Conservation (phyloP, 139 green algal genomes). For the Chlorella sp. region DNA sequence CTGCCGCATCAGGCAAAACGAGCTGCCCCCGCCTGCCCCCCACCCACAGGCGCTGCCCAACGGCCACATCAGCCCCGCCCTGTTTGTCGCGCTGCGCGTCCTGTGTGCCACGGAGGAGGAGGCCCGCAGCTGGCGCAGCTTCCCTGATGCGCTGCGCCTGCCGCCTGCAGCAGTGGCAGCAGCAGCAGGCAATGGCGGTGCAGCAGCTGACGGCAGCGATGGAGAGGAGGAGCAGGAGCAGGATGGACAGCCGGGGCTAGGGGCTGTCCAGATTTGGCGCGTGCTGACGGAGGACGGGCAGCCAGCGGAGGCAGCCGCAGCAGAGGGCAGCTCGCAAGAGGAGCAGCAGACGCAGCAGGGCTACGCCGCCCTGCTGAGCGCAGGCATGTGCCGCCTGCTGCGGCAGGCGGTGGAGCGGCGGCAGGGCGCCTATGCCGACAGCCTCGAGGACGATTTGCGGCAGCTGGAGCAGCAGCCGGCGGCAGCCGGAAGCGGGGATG, state of each 20-base stretch:
- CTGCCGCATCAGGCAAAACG: no score
- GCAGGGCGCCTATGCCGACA: slow-evolving; percentile 1
- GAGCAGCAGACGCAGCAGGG: neutral
- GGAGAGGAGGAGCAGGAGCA: neutral
- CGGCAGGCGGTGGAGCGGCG: neutral
- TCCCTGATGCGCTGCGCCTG: slow-evolving; percentile 49
- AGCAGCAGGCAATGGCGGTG: neutral
- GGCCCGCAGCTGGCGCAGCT: slow-evolving; percentile 16
- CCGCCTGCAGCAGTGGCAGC: neutral
- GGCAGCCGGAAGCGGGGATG: no score
- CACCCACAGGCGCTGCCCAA: slow-evolving; percentile 39
- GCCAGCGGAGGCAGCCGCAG: neutral
- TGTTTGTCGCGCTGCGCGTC: slow-evolving; percentile 47
- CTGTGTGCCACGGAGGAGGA: slow-evolving; percentile 27
- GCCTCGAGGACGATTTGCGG: neutral
- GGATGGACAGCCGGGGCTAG: slow-evolving; percentile 1
- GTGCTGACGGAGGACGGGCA: neutral
- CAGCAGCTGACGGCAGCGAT: neutral
- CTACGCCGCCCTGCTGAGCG: neutral
- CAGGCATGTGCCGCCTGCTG: neutral
- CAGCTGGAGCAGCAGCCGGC: neutral
- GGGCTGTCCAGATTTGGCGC: no score
- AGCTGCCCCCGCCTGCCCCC: neutral
- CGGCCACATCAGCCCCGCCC: slow-evolving; percentile 35
- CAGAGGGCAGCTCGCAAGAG: neutral